These are phyloP conservation scores for Arabidopsis lyrata DNA, from an alignment of 441 rosid species.

Conservation along the genomic window DNA sequence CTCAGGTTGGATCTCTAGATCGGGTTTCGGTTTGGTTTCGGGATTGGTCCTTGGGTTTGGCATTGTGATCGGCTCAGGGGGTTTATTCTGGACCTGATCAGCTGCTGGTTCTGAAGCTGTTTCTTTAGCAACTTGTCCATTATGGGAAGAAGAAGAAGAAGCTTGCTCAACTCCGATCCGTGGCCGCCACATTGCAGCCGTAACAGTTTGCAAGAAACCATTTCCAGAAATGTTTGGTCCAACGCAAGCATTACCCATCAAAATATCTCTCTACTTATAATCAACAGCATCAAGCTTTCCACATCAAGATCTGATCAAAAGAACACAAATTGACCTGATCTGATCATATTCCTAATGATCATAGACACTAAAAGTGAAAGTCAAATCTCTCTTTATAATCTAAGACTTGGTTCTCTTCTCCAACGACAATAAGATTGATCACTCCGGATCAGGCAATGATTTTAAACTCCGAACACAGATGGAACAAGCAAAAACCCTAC, in stretches of 20 bases:
- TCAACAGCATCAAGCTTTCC: slow-evolving; percentile 35
- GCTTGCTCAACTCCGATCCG: slow-evolving; percentile 54
- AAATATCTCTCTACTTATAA: slow-evolving; percentile 24
- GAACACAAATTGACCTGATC: slow-evolving; percentile 38
- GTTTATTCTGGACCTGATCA: slow-evolving; percentile 63
- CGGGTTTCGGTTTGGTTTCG: slow-evolving; percentile 52
- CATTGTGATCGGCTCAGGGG: slow-evolving; percentile 65
- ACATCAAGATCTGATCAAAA: slow-evolving; percentile 52
- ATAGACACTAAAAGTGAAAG: slow-evolving; percentile 39
- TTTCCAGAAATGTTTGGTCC: slow-evolving; percentile 70
- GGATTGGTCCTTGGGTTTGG: slow-evolving; percentile 49
- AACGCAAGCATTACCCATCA: slow-evolving; percentile 77
- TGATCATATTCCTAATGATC: slow-evolving; percentile 36
- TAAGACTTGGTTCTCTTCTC: slow-evolving; percentile 32
- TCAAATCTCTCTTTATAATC: slow-evolving; percentile 32
- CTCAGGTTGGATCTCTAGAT: slow-evolving; percentile 39
- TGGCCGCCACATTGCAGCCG: slow-evolving; percentile 72
- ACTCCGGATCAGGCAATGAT: slow-evolving; percentile 25
- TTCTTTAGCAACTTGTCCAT: slow-evolving; percentile 44
- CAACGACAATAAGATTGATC: slow-evolving; percentile 21
- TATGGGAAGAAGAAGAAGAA: slow-evolving; percentile 41
- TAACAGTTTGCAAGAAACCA: slow-evolving; percentile 68
- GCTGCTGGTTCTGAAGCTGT: slow-evolving; percentile 55
- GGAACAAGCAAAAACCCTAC: slow-evolving; percentile 33
- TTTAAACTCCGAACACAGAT: neutral